These are phyloP conservation scores for Vaccinium vitisidaea DNA, from an alignment of 148 eudicot genomes.

Conservation along the genomic window DNA sequence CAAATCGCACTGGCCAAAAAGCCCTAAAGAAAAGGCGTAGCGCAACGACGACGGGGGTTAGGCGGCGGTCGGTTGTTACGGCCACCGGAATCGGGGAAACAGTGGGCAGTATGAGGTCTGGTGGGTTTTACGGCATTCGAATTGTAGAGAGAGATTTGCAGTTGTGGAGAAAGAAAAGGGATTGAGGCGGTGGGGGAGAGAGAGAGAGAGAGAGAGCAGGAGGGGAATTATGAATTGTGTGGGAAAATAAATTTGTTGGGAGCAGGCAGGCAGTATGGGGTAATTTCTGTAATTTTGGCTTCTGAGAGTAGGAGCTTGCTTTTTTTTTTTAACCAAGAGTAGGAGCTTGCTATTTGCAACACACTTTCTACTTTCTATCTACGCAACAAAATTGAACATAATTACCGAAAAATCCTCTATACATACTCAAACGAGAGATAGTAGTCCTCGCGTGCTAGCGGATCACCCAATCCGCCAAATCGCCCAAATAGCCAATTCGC, in stretches of 20 bases:
- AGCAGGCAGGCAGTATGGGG: too few relatives aligned
- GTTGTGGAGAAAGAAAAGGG: neutral
- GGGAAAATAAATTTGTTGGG: neutral
- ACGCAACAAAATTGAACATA: too few relatives aligned
- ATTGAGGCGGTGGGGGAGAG: neutral
- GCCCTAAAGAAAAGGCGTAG: neutral
- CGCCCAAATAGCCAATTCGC: too few relatives aligned
- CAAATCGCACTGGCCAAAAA: constrained; percentile 1
- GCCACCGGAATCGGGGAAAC: neutral
- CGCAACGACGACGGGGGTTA: neutral
- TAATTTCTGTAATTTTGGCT: too few relatives aligned
- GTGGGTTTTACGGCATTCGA: neutral
- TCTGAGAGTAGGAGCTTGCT: too few relatives aligned
- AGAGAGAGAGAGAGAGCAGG: neutral
- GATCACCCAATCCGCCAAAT: too few relatives aligned
- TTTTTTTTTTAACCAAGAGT: too few relatives aligned
- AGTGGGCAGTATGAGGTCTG: neutral
- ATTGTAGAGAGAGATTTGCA: neutral
- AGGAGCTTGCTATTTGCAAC: too few relatives aligned
- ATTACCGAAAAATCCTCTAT: too few relatives aligned
- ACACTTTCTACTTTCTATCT: too few relatives aligned
- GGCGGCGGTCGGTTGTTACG: neutral
- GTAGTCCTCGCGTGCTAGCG: too few relatives aligned
- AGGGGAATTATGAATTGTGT: neutral
- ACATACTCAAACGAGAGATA: too few relatives aligned